Base-by-base conservation (phyloP, 352 stramenopile species). In the Phytopythium sindhum region DNA sequence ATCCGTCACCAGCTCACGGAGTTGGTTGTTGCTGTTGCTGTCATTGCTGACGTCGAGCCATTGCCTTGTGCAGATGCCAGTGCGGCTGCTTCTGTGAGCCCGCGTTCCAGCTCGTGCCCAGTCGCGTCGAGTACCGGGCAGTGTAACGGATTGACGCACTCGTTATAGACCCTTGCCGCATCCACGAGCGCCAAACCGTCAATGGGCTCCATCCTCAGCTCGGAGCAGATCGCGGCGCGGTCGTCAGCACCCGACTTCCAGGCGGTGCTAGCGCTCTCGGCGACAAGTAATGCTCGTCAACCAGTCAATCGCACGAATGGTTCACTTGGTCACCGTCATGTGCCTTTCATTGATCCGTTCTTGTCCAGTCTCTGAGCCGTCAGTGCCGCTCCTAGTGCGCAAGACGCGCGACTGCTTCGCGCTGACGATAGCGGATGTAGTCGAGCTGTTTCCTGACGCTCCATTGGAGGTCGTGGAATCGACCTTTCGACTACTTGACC, bases 101-200 rank as follows among this genome's bases (percentile, higher is more conserved):
- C 51, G 72, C 77, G 39, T 88, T 91, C 64, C 82, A 89, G 66
- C 68, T 91, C 31, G 65, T 84, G 42, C 71, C 80, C 21, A 86
- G 78, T 57, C 71, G 73, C 57, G 71, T 78, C 55, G 73, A 87
- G 52, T 67, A 66, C 29, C 67, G 73, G 45, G 48, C 51, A 42
- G 29, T 77, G 21, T 77, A 71, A 61, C 47, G 54, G 54, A 19
- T 33, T 9, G 10, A 3, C 11, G 10, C 11, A 14, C 47, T 53
- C 24, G 24, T 26, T 33, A 21, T 26, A 31, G 21, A 28, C 31
- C 51, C 24, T 23, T 2, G 48, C 1, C 2, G 10, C 31, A 35
- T 50, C 33, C 28, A 23, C 24, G 33, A 58, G 37, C 14, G 44
- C 35, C 28, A 47, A 39, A 24, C 17, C 21, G 12, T 41, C 24